A percentile compares a stretch with the other conserved stretches of the same genome.
phyloP scores from a whole-genome alignment of 2,329 filamentous ascomycete species.

The Diaporthe amygdali region DNA sequence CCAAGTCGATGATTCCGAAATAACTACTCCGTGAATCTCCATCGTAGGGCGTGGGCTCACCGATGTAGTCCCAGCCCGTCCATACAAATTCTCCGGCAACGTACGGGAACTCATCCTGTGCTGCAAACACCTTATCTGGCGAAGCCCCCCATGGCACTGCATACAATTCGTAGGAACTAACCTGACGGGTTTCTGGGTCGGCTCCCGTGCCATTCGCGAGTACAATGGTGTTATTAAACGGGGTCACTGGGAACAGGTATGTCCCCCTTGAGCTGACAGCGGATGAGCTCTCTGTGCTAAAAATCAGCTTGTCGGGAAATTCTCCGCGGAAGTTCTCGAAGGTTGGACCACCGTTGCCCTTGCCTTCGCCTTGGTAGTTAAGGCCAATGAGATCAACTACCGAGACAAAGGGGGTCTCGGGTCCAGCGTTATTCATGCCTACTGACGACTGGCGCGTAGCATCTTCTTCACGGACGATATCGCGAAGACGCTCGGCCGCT shows the following conservation, averaged over 20 bases:
- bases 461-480: constrained; percentile 52
- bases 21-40: constrained; percentile 52
- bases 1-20: constrained; percentile 61
- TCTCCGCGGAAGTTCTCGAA: constrained; percentile 49
- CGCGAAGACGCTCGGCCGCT: constrained; percentile 41
- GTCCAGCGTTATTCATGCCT: constrained; percentile 51
- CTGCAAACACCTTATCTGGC: constrained; percentile 57
- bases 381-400: constrained; percentile 53
- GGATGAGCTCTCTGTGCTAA: constrained; percentile 48
- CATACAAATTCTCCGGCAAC: constrained; percentile 61
- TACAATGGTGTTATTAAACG: constrained; percentile 41
- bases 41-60: constrained; percentile 56
- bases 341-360: constrained; percentile 32
- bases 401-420: constrained; percentile 43
- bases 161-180: constrained; percentile 59
- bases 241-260: constrained; percentile 57
- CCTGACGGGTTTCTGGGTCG: constrained; percentile 41
- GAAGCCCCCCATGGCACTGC: constrained; percentile 50
- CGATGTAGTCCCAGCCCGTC: constrained; percentile 56
- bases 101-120: constrained; percentile 52
- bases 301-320: constrained; percentile 54
- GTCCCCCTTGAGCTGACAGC: constrained; percentile 54
- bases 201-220: constrained; percentile 41
- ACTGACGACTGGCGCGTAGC: constrained; percentile 49
- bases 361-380: constrained; percentile 62